A percentile compares a stretch with the other conserved stretches of the same genome.
Conservation (phyloP, 306 rosid genomes). For the Vigna radiata region DNA sequence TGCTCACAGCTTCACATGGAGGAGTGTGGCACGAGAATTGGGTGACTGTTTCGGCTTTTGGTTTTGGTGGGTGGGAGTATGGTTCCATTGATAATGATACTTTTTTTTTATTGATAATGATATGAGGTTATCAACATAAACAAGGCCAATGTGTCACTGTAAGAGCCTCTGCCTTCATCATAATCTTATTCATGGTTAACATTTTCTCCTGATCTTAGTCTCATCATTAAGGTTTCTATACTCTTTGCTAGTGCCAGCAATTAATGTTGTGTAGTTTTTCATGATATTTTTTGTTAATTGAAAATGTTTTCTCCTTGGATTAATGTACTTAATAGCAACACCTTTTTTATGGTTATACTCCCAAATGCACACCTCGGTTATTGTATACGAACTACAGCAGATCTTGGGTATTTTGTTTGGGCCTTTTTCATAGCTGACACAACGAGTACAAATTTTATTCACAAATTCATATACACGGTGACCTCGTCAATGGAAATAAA, state of each 20-base stretch:
- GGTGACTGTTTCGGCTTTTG: conserved; percentile 42
- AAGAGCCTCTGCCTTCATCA: too few species aligned
- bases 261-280: too few species aligned
- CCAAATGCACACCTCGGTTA: neutral
- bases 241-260: too few species aligned
- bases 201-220: neutral
- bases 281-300: too few species aligned
- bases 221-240: too few species aligned
- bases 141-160: conserved; percentile 36
- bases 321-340: neutral
- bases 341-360: neutral
- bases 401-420: neutral
- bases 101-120: neutral
- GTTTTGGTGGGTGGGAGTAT: conserved; percentile 36
- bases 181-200: neutral
- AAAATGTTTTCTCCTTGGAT: too few species aligned
- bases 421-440: neutral
- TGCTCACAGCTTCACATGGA: conserved; percentile 45
- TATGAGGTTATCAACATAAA: neutral
- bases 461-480: too few species aligned
- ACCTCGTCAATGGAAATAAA: too few species aligned
- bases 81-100: conserved; percentile 28
- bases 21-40: conserved; percentile 50
- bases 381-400: neutral
- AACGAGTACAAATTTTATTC: too few species aligned